phyloP scores from a whole-genome alignment of 1,284 basidiomycete genomes.

The Vanrija humicola region DNA sequence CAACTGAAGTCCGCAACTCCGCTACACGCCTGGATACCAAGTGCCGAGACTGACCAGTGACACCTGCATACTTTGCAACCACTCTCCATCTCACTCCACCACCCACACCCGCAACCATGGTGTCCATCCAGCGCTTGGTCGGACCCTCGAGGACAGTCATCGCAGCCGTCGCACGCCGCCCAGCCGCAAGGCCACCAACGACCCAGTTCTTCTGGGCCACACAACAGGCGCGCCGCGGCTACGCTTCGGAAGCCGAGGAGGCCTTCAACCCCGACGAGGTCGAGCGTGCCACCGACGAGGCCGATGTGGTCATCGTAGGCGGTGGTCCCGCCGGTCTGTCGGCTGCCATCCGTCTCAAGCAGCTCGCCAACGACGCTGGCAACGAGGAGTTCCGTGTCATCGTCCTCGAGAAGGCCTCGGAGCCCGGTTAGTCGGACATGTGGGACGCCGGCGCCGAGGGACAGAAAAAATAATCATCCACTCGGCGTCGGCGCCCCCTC shows the following conservation, averaged over 20 bases:
- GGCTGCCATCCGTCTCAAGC: constrained; percentile 94
- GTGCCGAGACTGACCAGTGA: no score
- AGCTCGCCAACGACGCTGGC: constrained; percentile 66
- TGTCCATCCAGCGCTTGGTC: constrained; percentile 18
- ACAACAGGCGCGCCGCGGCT: constrained; percentile 9
- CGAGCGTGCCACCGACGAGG: constrained; percentile 77
- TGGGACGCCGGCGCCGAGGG: not conserved
- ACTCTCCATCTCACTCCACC: not conserved
- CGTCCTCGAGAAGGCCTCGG: constrained; percentile 89
- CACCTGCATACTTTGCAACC: not conserved
- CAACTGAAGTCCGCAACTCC: no score
- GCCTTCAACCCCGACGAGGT: constrained; percentile 50
- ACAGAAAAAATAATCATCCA: not conserved
- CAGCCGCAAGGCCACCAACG: constrained; percentile 3
- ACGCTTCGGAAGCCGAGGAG: constrained; percentile 26
- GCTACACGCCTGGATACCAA: no score
- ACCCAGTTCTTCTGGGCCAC: not conserved
- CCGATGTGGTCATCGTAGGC: constrained; percentile 96
- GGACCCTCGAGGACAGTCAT: constrained; percentile 15
- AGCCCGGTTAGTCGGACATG: constrained; percentile 66
- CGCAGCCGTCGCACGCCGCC: constrained; percentile 10
- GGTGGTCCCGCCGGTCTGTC: constrained; percentile 91
- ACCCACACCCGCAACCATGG: not conserved
- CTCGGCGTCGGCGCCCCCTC: not conserved
- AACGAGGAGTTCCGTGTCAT: constrained; percentile 78